Base-by-base conservation (phyloP, 352 stramenopile genomes). In the Pythium scleroteichum region DNA sequence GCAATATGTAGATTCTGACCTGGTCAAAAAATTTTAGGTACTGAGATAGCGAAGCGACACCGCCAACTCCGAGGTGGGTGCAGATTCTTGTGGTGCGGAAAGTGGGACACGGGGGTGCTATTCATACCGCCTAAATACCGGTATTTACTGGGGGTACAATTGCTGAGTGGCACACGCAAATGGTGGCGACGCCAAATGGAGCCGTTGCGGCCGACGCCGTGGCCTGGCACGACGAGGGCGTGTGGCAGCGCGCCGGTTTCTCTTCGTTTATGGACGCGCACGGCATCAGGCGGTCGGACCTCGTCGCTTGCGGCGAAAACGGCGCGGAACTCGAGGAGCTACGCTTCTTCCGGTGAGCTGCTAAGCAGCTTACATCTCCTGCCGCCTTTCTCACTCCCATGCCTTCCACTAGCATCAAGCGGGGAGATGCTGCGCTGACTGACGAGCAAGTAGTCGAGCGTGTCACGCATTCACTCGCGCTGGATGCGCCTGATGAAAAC, bases 261-360 rank as follows among this genome's bases (percentile, higher is more conserved):
- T 48, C 82, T 6, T 48, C 57, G 53, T 92, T 92, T 66, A 64
- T 92, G 3, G 17, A 57, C 2, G 58, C 76, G 23, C 83, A 92
- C 59, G 59, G 73, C 2, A 77, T 88, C 45, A n/a, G 74, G 20
- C 32, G 51, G 1, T 71, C 57, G 2, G 82, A 90, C 44, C 67
- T 90, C 32, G 20, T 87, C 5, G 71, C 33, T 9, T n/a, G 51
- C 1, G 20, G 53, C 9, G 54, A 33, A 24, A 68, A 64, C 14
- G 24, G 24, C 13, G 60, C 66, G 17, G 51, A 47, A 46, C 60
- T 63, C 6, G 63, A 67, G 4, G 70, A 75, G 40, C 66, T 66
- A 38, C 78, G 83, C 53, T 92, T 85, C 56, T 87, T 92, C 57
- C 69, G 83, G 82, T 89, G 64, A 41, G 48, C 41, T 41, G 5